Conservation (phyloP, 805 yeast genomes). For the Candida insectorum region DNA sequence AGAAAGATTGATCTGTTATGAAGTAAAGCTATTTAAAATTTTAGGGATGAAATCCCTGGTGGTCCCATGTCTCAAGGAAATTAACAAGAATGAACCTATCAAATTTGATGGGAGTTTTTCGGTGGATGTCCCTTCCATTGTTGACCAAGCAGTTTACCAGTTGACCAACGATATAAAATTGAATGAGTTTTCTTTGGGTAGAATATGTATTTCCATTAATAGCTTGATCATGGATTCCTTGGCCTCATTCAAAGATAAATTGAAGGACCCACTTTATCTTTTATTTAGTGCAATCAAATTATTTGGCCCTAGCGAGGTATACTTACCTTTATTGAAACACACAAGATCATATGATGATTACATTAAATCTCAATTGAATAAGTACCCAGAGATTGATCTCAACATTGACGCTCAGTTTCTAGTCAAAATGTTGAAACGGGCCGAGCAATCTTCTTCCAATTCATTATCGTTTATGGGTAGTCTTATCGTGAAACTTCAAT, state of each 20-base stretch:
- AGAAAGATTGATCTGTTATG: constrained; percentile 10
- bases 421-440: constrained; percentile 7
- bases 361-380: constrained; percentile 8
- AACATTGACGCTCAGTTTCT: constrained; percentile 10
- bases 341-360: not conserved
- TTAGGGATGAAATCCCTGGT: constrained; percentile 2
- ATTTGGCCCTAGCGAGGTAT: constrained; percentile 7
- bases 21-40: constrained; percentile 15
- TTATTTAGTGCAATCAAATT: constrained; percentile 3
- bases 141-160: constrained; percentile 21
- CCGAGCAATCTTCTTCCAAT: constrained; percentile 1
- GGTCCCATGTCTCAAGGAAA: not conserved
- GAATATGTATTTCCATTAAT: constrained; percentile 12
- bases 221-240: constrained; percentile 6
- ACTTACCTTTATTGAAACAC: not conserved
- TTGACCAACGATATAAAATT: too few species aligned
- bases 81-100: not conserved
- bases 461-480: constrained; percentile 1
- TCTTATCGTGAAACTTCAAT: constrained; percentile 14
- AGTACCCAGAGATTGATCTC: constrained; percentile 16
- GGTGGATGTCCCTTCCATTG: constrained; percentile 10
- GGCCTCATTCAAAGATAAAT: not conserved
- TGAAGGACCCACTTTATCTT: constrained; percentile 2
- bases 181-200: constrained; percentile 17
- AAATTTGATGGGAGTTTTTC: not conserved